Evolutionary conservation across 73 alveolate genomes (phyloP).

Genomic region (Tetrahymena malaccensis): DNA sequence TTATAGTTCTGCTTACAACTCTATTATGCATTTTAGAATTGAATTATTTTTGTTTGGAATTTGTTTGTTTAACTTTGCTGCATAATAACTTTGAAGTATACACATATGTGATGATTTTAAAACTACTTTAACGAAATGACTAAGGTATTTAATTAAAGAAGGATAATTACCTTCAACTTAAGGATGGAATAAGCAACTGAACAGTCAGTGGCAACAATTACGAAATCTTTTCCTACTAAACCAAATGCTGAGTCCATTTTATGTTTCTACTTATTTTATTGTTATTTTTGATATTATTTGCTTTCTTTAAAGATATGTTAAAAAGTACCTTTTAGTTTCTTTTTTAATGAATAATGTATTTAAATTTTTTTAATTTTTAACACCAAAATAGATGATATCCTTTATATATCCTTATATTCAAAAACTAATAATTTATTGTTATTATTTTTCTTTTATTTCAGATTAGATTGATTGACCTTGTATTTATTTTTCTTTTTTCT

Average conservation of each 20-base stretch:
- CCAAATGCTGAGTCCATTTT: slow-evolving; percentile 40
- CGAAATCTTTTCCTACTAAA: slow-evolving; percentile 31
- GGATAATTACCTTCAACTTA: slow-evolving; percentile 1
- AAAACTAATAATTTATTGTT: not conserved
- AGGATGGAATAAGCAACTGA: slow-evolving; percentile 27
- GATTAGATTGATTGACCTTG: not conserved
- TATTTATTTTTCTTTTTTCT: not conserved
- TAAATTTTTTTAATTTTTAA: not conserved
- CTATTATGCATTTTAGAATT: not conserved
- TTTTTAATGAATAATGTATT: not conserved
- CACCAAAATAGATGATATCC: not conserved
- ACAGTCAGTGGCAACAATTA: slow-evolving; percentile 35
- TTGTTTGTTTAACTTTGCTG: not conserved
- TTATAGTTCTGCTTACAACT: not conserved
- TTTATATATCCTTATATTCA: not conserved
- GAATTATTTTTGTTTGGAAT: too few species aligned
- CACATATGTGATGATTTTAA: not conserved
- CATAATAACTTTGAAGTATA: not conserved
- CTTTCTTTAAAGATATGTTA: not conserved
- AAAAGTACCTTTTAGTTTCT: not conserved
- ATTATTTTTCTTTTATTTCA: not conserved
- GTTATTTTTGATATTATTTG: not conserved
- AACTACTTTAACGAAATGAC: not conserved
- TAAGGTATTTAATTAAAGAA: not conserved
- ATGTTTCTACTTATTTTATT: not conserved